phyloP scores from a whole-genome alignment of 75 land plant genomes.

The Sequoiadendron giganteum region DNA sequence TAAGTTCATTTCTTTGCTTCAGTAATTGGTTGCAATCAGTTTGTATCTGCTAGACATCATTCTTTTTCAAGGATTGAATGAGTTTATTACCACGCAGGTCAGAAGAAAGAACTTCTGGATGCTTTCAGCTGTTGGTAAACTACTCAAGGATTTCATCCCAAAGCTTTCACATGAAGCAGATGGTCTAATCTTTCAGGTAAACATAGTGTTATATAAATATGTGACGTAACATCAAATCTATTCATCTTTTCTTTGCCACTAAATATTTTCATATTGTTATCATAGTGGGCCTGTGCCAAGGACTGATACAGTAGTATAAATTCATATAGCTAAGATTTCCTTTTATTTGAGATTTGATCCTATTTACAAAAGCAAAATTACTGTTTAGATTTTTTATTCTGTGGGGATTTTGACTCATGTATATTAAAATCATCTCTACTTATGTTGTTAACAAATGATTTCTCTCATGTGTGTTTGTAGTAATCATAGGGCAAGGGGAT shows the following conservation, averaged over 20 bases:
- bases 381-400: neutral
- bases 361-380: neutral
- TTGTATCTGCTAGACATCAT: neutral
- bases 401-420: too few species aligned
- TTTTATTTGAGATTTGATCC: neutral
- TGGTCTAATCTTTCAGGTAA: constrained; percentile 97
- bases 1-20: constrained; percentile 16
- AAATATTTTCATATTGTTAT: neutral
- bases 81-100: constrained; percentile 45
- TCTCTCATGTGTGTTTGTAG: too few species aligned
- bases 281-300: neutral
- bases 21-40: neutral
- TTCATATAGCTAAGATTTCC: neutral
- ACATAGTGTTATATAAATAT: neutral
- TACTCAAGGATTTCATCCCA: constrained; percentile 80
- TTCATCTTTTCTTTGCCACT: neutral
- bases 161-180: constrained; percentile 86
- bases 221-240: neutral
- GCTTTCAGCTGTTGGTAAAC: constrained; percentile 71
- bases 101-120: constrained; percentile 89
- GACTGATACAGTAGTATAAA: neutral
- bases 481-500: too few species aligned
- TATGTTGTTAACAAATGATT: too few species aligned
- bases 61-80: constrained; percentile 3
- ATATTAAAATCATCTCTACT: too few species aligned